Conservation (phyloP, 352 stramenopile genomes). For the Globisporangium okanoganense region DNA sequence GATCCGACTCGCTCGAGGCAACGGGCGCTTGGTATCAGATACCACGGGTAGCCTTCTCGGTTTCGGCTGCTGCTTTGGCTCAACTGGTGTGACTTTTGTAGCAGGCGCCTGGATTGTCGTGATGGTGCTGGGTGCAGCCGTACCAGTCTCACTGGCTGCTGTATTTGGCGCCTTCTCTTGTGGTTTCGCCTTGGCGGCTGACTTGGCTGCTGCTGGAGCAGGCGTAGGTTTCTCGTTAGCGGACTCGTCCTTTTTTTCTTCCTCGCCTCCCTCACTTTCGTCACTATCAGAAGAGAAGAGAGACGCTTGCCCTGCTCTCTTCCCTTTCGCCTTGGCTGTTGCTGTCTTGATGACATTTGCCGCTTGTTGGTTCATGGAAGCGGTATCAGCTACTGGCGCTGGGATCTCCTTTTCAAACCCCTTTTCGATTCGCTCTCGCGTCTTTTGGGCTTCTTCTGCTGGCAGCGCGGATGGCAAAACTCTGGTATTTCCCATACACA, state of each 20-base stretch:
- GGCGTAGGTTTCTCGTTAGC: neutral
- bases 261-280: neutral
- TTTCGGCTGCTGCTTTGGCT: neutral
- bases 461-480: slow-evolving; percentile 33
- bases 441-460: slow-evolving; percentile 25
- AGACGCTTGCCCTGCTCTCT: neutral
- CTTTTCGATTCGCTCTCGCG: slow-evolving; percentile 36
- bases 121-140: neutral
- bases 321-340: neutral
- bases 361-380: neutral
- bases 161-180: neutral
- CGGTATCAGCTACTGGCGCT: no score
- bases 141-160: neutral
- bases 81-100: no score
- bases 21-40: slow-evolving; percentile 17
- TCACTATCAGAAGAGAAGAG: slow-evolving; percentile 16
- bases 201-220: neutral
- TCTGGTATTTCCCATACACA: neutral
- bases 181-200: no score
- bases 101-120: neutral
- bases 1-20: slow-evolving; percentile 31
- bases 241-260: neutral
- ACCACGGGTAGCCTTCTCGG: neutral
- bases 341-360: neutral
- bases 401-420: slow-evolving; percentile 22